phyloP scores from a whole-genome alignment of 192 early-diverging fungal genomes.

The Rhizophagus sp. region DNA sequence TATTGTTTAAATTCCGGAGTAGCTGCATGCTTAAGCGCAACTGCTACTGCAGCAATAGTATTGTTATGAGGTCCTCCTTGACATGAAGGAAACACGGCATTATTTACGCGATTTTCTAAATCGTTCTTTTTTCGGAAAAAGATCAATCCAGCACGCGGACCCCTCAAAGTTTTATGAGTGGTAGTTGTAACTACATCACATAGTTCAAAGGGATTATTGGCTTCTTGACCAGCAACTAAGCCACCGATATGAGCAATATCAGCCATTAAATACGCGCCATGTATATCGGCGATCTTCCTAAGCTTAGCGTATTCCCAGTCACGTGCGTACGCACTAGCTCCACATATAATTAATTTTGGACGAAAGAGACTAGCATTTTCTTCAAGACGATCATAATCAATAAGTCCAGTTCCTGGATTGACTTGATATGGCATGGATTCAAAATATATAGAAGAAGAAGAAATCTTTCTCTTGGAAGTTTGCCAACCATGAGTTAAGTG shows the following conservation, averaged over 20 bases:
- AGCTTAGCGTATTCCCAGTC: conserved; percentile 98
- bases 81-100: conserved; percentile 99
- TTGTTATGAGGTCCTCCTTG: conserved; percentile 99
- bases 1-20: conserved; percentile 92
- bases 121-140: conserved; percentile 91
- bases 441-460: conserved; percentile 99
- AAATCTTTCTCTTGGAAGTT: conserved; percentile 99
- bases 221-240: conserved; percentile 90
- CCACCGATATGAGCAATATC: conserved; percentile 99
- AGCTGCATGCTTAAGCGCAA: conserved; percentile 96
- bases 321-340: conserved; percentile 96
- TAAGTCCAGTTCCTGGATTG: conserved; percentile 78
- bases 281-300: conserved; percentile 95
- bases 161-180: conserved; percentile 99
- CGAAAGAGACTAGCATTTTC: conserved; percentile 92
- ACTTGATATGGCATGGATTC: conserved; percentile 99
- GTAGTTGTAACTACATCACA: conserved; percentile 99
- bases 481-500: conserved; percentile 99
- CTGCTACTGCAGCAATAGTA: conserved; percentile 98
- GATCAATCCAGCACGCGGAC: conserved; percentile 98
- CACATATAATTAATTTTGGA: conserved; percentile 98
- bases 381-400: conserved; percentile 96
- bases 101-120: conserved; percentile 94
- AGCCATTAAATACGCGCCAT: conserved; percentile 94
- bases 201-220: conserved; percentile 90